Conservation (phyloP, 441 rosid genomes). For the Hura crepitans region DNA sequence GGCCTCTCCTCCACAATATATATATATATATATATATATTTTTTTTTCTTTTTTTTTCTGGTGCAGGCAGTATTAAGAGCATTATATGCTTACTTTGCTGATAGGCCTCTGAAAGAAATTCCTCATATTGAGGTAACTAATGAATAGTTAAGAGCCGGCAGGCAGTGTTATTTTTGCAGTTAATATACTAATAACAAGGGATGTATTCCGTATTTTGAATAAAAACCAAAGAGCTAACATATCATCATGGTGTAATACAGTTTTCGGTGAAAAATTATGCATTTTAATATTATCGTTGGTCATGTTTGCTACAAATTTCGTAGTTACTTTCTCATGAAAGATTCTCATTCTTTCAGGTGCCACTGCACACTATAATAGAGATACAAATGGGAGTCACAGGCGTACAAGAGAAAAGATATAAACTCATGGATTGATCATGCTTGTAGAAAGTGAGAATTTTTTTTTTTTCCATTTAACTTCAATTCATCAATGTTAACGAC, state of each 20-base stretch:
- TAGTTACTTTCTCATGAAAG: neutral
- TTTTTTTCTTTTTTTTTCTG: neutral
- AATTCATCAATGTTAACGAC: conserved; percentile 8
- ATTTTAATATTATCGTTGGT: neutral
- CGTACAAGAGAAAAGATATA: conserved; percentile 94
- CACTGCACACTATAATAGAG: conserved; percentile 96
- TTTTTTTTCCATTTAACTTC: neutral
- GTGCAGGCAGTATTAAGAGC: conserved; percentile 96
- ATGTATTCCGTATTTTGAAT: neutral
- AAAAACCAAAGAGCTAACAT: neutral
- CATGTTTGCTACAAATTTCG: neutral
- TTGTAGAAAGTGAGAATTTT: conserved; percentile 1
- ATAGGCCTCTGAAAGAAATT: conserved; percentile 94
- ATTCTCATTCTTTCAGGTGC: conserved; percentile 50
- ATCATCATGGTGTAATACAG: neutral
- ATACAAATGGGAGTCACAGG: conserved; percentile 99
- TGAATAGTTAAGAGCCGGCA: neutral
- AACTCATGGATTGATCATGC: conserved; percentile 81
- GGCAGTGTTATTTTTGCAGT: neutral
- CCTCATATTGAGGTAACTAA: conserved; percentile 87
- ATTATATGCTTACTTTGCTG: conserved; percentile 93
- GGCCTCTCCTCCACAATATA: neutral
- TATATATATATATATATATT: too few relatives aligned
- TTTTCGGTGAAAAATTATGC: too few relatives aligned
- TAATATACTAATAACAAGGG: neutral